Conservation (phyloP, 768 basidiomycete species). For the Boletus subcaerulescens region DNA sequence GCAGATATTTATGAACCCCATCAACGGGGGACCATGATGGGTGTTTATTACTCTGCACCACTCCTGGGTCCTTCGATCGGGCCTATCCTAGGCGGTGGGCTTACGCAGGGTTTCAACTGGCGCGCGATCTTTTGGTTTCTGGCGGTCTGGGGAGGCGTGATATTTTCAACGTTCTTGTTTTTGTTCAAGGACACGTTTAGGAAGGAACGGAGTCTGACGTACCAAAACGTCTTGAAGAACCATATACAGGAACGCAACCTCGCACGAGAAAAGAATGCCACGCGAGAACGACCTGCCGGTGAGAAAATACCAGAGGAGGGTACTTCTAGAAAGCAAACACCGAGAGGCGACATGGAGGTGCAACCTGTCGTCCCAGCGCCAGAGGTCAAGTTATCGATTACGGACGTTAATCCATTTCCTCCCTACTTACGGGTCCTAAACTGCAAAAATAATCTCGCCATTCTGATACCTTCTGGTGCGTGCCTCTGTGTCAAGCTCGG, state of each 20-base stretch:
- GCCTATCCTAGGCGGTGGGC: slow-evolving; percentile 65
- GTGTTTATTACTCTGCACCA: slow-evolving; percentile 77
- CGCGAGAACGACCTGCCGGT: slow-evolving; percentile 1
- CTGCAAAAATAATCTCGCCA: slow-evolving; percentile 63
- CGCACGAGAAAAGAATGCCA: slow-evolving; percentile 12
- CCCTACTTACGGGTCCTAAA: slow-evolving; percentile 59
- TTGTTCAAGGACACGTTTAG: slow-evolving; percentile 84
- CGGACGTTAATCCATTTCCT: slow-evolving; percentile 70
- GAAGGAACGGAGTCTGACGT: slow-evolving; percentile 74
- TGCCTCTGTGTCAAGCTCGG: background rate
- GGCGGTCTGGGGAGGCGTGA: slow-evolving; percentile 55
- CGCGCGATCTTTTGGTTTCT: slow-evolving; percentile 86
- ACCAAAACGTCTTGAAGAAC: slow-evolving; percentile 62
- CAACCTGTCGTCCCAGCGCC: slow-evolving; percentile 11
- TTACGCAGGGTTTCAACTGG: slow-evolving; percentile 72
- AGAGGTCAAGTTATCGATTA: slow-evolving; percentile 54
- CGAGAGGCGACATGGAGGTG: slow-evolving; percentile 25
- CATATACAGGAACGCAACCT: slow-evolving; percentile 29
- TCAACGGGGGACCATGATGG: slow-evolving; percentile 77
- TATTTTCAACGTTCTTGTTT: slow-evolving; percentile 56
- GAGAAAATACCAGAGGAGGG: slow-evolving; percentile 2
- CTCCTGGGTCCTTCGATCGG: slow-evolving; percentile 71
- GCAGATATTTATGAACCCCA: slow-evolving; percentile 77
- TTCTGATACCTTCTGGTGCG: slow-evolving; percentile 42
- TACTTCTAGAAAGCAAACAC: background rate